phyloP scores from a whole-genome alignment of 2,329 filamentous ascomycete genomes.

The Fusarium pseudoanthophilum region DNA sequence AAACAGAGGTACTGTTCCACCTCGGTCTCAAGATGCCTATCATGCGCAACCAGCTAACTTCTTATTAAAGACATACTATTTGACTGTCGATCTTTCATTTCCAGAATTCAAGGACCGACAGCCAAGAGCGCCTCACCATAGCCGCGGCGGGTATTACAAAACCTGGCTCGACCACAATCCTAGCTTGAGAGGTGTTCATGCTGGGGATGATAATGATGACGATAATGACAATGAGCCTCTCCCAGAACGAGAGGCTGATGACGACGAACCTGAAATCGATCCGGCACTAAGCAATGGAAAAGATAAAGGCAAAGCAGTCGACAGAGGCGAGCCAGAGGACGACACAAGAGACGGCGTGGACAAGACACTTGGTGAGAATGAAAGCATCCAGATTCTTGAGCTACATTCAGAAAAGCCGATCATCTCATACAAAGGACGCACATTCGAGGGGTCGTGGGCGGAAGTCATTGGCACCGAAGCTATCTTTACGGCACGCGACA shows the following conservation, averaged over 20 bases:
- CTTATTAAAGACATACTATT: constrained; percentile 67
- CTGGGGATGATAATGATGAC: constrained; percentile 41
- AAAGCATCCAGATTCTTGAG: constrained; percentile 81
- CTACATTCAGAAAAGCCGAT: constrained; percentile 81
- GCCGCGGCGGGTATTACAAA: constrained; percentile 60
- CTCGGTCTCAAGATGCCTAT: background rate
- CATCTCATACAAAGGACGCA: constrained; percentile 79
- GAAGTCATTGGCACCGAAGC: constrained; percentile 86
- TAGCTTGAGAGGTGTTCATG: constrained; percentile 25
- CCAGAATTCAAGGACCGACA: constrained; percentile 64
- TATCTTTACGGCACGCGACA: constrained; percentile 68
- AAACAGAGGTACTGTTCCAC: constrained; percentile 63
- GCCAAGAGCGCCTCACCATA: constrained; percentile 52
- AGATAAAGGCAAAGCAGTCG: constrained; percentile 33
- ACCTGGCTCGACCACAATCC: constrained; percentile 52
- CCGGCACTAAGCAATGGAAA: constrained; percentile 38
- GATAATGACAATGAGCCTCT: constrained; percentile 48
- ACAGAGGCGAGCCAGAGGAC: constrained; percentile 17
- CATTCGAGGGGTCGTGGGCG: constrained; percentile 85
- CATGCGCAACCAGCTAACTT: constrained; percentile 14
- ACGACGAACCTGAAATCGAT: constrained; percentile 44
- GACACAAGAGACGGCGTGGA: constrained; percentile 27
- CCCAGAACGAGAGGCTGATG: constrained; percentile 51
- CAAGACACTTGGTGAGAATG: constrained; percentile 22
- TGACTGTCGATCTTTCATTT: constrained; percentile 71